Conservation (phyloP, 2,329 filamentous ascomycete species). For the Epicoccum nigrum region DNA sequence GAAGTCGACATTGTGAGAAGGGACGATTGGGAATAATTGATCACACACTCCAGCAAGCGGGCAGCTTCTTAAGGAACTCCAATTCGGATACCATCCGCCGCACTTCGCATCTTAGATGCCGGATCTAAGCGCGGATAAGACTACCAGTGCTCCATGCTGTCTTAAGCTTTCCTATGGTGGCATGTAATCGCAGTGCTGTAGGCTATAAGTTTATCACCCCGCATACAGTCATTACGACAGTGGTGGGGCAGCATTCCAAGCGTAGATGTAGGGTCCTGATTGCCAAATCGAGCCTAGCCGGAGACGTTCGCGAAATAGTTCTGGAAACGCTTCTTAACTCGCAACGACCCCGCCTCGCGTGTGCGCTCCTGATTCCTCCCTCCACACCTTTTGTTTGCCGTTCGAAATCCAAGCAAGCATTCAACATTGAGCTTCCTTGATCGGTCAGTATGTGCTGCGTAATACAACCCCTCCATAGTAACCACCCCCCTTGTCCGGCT, state of each 20-base stretch:
- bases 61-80: slow-evolving; percentile 9
- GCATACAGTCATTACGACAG: slow-evolving; percentile 34
- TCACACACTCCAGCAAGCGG: neutral
- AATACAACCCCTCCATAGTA: slow-evolving; percentile 11
- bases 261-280: slow-evolving; percentile 36
- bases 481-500: slow-evolving; percentile 4
- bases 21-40: slow-evolving; percentile 2
- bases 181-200: slow-evolving; percentile 20
- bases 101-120: slow-evolving; percentile 22
- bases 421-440: neutral
- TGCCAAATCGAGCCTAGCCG: slow-evolving; percentile 31
- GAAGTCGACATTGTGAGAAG: slow-evolving; percentile 32
- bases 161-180: slow-evolving; percentile 28
- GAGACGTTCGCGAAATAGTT: slow-evolving; percentile 12
- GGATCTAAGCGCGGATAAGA: slow-evolving; percentile 33
- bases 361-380: slow-evolving; percentile 9
- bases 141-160: slow-evolving; percentile 21
- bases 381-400: slow-evolving; percentile 8
- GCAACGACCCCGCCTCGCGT: slow-evolving; percentile 35
- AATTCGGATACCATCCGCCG: slow-evolving; percentile 28
- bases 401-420: neutral
- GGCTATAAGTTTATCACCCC: slow-evolving; percentile 24
- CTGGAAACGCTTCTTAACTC: slow-evolving; percentile 29
- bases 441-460: slow-evolving; percentile 10
- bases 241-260: slow-evolving; percentile 34